Evolutionary conservation across 306 rosid genomes (phyloP).

Genomic region (Citrullus amarus): DNA sequence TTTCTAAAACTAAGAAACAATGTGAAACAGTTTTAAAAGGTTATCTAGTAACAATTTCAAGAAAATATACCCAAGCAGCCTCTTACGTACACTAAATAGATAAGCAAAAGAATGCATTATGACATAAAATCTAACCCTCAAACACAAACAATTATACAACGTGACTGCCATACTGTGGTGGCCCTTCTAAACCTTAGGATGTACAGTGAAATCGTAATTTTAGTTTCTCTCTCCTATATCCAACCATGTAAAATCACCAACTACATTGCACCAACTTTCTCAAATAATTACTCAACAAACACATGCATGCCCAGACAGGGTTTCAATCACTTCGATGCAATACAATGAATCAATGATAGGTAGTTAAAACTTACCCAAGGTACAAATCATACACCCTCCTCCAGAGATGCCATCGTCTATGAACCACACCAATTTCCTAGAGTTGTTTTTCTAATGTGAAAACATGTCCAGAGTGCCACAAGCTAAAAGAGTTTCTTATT

Average conservation of each 20-base stretch:
- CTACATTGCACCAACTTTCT: background rate
- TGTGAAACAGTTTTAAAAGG: background rate
- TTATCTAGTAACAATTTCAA: background rate
- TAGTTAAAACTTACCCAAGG: slow-evolving; percentile 50
- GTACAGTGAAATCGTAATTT: background rate
- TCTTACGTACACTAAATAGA: background rate
- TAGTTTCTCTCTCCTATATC: too few relatives aligned
- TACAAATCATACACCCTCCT: slow-evolving; percentile 91
- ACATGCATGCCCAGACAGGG: background rate
- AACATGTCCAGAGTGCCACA: slow-evolving; percentile 15
- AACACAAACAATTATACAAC: background rate
- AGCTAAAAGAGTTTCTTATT: slow-evolving; percentile 1
- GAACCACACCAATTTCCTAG: slow-evolving; percentile 95
- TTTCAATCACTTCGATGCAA: background rate
- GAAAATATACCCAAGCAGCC: background rate
- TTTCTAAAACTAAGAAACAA: background rate
- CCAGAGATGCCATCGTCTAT: slow-evolving; percentile 97
- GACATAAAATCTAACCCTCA: background rate
- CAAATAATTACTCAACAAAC: background rate
- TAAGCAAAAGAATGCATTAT: background rate
- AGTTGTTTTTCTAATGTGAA: slow-evolving; percentile 15
- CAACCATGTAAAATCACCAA: background rate
- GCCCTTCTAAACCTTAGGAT: background rate
- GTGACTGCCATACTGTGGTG: background rate
- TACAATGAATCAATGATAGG: background rate